A percentile compares a stretch with the other conserved stretches of the same genome.
phyloP scores from a whole-genome alignment of 1,284 basidiomycete species.

The Sanghuangporus weigelae region DNA sequence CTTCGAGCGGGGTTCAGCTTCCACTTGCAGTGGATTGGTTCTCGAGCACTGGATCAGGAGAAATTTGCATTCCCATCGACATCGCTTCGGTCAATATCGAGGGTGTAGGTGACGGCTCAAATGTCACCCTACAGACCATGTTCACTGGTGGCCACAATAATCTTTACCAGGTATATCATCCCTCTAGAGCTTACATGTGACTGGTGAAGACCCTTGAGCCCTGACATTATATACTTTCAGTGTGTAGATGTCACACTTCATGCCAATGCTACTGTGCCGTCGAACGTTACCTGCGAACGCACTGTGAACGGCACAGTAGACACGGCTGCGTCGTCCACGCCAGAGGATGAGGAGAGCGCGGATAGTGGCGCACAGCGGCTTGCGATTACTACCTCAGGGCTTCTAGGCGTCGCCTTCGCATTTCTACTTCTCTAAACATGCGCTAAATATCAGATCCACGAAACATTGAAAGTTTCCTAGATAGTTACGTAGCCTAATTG shows the following conservation, averaged over 20 bases:
- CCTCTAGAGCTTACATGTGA: neutral
- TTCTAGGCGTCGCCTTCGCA: constrained; percentile 1
- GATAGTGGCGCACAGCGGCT: neutral
- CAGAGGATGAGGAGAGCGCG: neutral
- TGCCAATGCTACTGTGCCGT: constrained; percentile 36
- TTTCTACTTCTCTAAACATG: neutral
- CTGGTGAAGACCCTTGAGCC: neutral
- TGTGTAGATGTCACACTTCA: constrained; percentile 69
- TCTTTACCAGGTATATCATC: constrained; percentile 53
- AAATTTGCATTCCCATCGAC: constrained; percentile 58
- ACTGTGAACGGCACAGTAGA: neutral
- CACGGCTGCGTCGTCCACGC: neutral
- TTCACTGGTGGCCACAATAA: constrained; percentile 63
- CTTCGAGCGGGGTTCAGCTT: constrained; percentile 22
- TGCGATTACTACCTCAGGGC: neutral
- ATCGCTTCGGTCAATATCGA: constrained; percentile 44
- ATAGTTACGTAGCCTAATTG: neutral
- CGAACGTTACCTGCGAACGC: constrained; percentile 32
- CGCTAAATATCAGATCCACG: neutral
- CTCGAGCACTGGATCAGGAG: constrained; percentile 46
- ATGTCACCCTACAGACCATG: constrained; percentile 57
- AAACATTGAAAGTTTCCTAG: neutral
- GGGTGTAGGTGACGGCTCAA: constrained; percentile 47
- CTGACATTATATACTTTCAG: constrained; percentile 27
- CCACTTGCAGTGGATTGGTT: constrained; percentile 41